Base-by-base conservation (phyloP, 345 rosid genomes). In the Laguncularia racemosa region DNA sequence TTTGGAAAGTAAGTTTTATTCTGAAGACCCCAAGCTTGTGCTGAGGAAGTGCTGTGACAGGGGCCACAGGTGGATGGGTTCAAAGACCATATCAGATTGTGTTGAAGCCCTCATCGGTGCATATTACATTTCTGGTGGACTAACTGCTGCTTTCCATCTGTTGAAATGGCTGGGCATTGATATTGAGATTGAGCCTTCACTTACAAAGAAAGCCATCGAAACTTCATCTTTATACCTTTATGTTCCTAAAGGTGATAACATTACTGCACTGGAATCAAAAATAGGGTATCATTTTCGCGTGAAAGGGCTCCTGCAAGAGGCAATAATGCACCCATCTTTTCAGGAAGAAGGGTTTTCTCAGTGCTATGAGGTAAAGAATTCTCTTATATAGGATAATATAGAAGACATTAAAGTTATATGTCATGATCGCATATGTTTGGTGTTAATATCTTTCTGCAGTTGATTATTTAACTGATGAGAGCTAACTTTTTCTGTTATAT, bases 11-110 rank as follows among this genome's bases (percentile, higher is more conserved):
- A 81, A 67, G 52, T 80, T 72, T 75, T 79, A 72, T 20, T 74
- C 86, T 20, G 78, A 75, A 43, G 78, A 78, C 66, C 71, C 72
- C 23, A 70, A 69, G 54, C 53, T 74, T 50, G 70, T 76, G 67
- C 71, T 86, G 20, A 89, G 86, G 17, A 83, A 67, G 78, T 50
- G 76, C 19, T 92, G 98, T 46, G 89, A 85, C 58, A 52, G 63
- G 74, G 97, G 97, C 26, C 98, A 92, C 75, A 65, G 97, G 65
- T 92, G 95, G 93, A 81, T 86, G 63, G 71, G 71, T 61, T 92
- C 97, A 4, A 92, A 92, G 71, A 77, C 93, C 50, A 69, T 92
- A 69, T 71, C 95, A 3, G 97, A 92, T 64, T 86, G 97, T 61
- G 84, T 83, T 23, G 98, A 92, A 78, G 89, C 95, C 23, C 63